phyloP scores from a whole-genome alignment of 2,329 filamentous ascomycete genomes.

The Pestalotiopsis sp. region DNA sequence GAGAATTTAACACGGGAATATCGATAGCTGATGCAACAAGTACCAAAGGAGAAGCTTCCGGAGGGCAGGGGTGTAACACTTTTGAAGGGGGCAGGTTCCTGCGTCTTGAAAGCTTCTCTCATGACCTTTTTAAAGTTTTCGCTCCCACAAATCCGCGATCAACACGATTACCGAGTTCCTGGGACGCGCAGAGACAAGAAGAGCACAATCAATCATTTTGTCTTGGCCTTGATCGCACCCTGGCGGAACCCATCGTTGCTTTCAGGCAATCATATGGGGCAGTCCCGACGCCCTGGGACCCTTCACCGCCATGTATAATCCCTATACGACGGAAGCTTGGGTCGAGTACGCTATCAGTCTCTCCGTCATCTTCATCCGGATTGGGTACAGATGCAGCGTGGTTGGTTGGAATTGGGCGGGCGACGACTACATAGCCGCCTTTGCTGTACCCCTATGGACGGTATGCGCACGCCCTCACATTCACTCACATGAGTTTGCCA shows the following conservation, averaged over 20 bases:
- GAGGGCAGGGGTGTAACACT: not conserved
- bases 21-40: not conserved
- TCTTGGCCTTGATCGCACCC: not conserved
- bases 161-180: not conserved
- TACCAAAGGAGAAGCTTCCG: not conserved
- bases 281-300: not conserved
- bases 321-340: constrained; percentile 3
- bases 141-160: not conserved
- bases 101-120: not conserved
- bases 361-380: not conserved
- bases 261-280: not conserved
- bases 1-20: not conserved
- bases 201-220: not conserved
- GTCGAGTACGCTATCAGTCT: not conserved
- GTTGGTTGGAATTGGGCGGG: constrained; percentile 2
- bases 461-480: not conserved
- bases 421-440: constrained; percentile 5
- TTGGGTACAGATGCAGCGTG: constrained; percentile 2
- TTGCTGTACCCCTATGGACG: constrained; percentile 2
- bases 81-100: not conserved
- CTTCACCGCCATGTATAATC: not conserved
- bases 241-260: not conserved
- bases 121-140: not conserved
- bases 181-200: not conserved
- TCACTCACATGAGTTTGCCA: not conserved